These are phyloP conservation scores for Wilcoxina mikolae DNA, from an alignment of 495 filamentous ascomycete genomes.

Conservation along the genomic window DNA sequence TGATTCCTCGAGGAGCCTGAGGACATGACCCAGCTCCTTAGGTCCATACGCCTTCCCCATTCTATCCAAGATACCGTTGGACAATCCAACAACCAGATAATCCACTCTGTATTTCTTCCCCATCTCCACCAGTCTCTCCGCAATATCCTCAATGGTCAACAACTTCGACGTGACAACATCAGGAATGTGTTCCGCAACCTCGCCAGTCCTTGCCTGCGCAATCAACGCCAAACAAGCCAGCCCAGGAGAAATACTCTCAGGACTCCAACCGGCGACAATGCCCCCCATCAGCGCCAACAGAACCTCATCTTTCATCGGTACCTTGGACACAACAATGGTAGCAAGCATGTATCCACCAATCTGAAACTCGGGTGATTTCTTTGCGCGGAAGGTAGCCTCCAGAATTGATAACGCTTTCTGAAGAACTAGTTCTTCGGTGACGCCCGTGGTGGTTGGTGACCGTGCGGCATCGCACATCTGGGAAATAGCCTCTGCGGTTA, in stretches of 20 bases:
- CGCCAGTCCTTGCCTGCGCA: slow-evolving; percentile 50
- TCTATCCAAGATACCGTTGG: slow-evolving; percentile 48
- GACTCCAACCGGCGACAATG: slow-evolving; percentile 56
- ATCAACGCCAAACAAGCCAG: slow-evolving; percentile 67
- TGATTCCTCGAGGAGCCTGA: slow-evolving; percentile 44
- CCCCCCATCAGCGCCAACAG: slow-evolving; percentile 74
- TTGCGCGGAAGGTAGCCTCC: slow-evolving; percentile 57
- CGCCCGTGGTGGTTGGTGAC: slow-evolving; percentile 57
- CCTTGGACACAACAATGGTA: slow-evolving; percentile 68
- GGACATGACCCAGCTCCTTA: slow-evolving; percentile 41
- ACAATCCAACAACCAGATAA: slow-evolving; percentile 56
- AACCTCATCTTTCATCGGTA: slow-evolving; percentile 55
- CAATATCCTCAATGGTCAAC: slow-evolving; percentile 45
- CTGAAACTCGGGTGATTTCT: slow-evolving; percentile 56
- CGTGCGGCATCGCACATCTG: slow-evolving; percentile 59
- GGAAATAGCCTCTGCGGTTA: slow-evolving; percentile 66
- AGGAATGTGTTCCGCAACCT: slow-evolving; percentile 44
- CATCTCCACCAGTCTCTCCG: slow-evolving; percentile 45
- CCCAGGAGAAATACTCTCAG: slow-evolving; percentile 54
- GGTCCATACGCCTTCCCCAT: slow-evolving; percentile 47
- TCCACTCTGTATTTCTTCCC: slow-evolving; percentile 51
- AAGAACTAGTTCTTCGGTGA: slow-evolving; percentile 65
- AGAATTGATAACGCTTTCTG: slow-evolving; percentile 59
- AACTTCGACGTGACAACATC: slow-evolving; percentile 53
- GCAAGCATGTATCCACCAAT: slow-evolving; percentile 83